Conservation (phyloP, 2,329 filamentous ascomycete species). For the Stagonosporopsis rhizophila region DNA sequence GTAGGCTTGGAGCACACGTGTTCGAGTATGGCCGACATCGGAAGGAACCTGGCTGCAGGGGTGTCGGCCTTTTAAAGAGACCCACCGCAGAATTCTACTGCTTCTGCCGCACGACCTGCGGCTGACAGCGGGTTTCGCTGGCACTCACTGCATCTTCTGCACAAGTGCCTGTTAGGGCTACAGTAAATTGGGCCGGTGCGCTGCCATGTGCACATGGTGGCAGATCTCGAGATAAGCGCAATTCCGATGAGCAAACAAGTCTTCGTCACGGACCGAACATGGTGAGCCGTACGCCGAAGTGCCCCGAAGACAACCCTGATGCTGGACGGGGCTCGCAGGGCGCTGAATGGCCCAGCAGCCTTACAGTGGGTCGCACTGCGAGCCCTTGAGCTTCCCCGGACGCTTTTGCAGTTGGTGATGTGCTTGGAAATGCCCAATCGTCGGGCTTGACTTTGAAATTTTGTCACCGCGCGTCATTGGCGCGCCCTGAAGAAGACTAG, state of each 20-base stretch:
- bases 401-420: constrained; percentile 12
- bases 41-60: neutral
- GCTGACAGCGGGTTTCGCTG: constrained; percentile 9
- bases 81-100: constrained; percentile 20
- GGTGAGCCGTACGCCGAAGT: constrained; percentile 8
- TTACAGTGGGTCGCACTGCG: constrained; percentile 17
- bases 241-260: constrained; percentile 14
- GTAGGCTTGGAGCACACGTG: neutral
- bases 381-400: constrained; percentile 17
- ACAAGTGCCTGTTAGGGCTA: constrained; percentile 9
- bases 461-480: constrained; percentile 27
- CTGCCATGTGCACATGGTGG: constrained; percentile 2
- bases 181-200: constrained; percentile 6
- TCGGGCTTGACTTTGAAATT: constrained; percentile 17
- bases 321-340: constrained; percentile 8
- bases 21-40: constrained; percentile 8
- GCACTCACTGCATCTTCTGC: constrained; percentile 1
- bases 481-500: constrained; percentile 3
- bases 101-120: constrained; percentile 12
- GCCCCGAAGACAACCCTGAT: constrained; percentile 12
- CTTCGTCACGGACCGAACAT: constrained; percentile 16
- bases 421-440: constrained; percentile 26
- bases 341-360: constrained; percentile 15
- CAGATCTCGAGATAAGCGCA: constrained; percentile 15
- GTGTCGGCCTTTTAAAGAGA: constrained; percentile 14